phyloP scores from a whole-genome alignment of 2,329 filamentous ascomycete genomes.

The Ophiostoma populinum region DNA sequence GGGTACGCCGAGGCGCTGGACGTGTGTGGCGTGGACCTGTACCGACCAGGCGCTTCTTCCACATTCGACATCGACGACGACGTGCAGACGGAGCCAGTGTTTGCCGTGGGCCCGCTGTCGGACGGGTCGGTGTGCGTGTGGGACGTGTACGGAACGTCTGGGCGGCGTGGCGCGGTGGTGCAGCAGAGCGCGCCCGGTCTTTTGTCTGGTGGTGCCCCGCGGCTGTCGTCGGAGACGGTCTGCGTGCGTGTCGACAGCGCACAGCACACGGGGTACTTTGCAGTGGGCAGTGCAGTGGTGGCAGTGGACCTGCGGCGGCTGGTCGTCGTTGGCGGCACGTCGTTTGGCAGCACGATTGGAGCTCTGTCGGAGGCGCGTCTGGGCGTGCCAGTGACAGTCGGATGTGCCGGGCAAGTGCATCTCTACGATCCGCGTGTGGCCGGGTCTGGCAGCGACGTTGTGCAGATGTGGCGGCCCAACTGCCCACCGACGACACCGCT shows the following conservation, averaged over 20 bases:
- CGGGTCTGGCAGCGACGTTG: conserved; percentile 17
- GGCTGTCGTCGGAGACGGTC: conserved; percentile 56
- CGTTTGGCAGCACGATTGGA: conserved; percentile 69
- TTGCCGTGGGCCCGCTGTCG: conserved; percentile 62
- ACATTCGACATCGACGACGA: no score
- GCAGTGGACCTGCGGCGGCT: conserved; percentile 69
- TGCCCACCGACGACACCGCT: conserved; percentile 68
- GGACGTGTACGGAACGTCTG: conserved; percentile 47
- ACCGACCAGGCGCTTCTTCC: conserved; percentile 29
- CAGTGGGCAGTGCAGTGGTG: conserved; percentile 53
- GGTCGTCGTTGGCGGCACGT: conserved; percentile 47
- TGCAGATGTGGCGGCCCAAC: conserved; percentile 38
- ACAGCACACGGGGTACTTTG: conserved; percentile 56
- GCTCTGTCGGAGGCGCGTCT: conserved; percentile 55
- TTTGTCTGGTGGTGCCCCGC: conserved; percentile 36
- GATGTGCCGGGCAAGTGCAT: conserved; percentile 65
- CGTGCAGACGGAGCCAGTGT: conserved; percentile 17
- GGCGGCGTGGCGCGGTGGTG: conserved; percentile 42
- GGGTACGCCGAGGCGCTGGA: conserved; percentile 35
- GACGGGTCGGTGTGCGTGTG: conserved; percentile 80
- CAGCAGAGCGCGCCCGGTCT: conserved; percentile 49
- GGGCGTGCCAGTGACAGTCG: conserved; percentile 61
- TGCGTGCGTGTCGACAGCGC: conserved; percentile 64
- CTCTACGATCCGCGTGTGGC: conserved; percentile 60
- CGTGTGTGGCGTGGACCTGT: conserved; percentile 56